These are phyloP conservation scores for Cryptococcus wingfieldii DNA, from an alignment of 1,284 basidiomycete genomes.

Conservation along the genomic window DNA sequence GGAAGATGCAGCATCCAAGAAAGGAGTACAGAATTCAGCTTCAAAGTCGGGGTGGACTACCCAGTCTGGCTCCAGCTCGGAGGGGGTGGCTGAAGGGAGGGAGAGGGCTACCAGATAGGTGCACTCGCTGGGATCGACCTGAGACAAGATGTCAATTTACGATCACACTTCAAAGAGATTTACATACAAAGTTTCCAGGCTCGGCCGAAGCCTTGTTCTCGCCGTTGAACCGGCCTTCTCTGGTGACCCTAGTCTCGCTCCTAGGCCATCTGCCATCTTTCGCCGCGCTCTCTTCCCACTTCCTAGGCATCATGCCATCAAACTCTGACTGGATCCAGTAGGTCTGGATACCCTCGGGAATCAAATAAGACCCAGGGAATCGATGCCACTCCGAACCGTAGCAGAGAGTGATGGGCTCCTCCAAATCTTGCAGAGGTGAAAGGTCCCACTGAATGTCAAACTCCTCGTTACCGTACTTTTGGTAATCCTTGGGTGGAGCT, in stretches of 20 bases:
- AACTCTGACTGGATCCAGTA: constrained; percentile 88
- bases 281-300: constrained; percentile 32
- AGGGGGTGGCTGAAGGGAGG: constrained; percentile 64
- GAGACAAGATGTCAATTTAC: not conserved
- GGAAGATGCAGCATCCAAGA: constrained; percentile 75
- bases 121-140: constrained; percentile 70
- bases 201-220: constrained; percentile 68
- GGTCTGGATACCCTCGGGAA: constrained; percentile 76
- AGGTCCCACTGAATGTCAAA: constrained; percentile 61
- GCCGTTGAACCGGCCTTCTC: constrained; percentile 73
- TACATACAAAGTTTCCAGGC: constrained; percentile 70
- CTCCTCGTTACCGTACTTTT: constrained; percentile 50
- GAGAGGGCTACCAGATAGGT: constrained; percentile 84
- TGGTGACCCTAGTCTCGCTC: constrained; percentile 60
- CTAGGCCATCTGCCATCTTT: constrained; percentile 54
- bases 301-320: constrained; percentile 76
- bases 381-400: constrained; percentile 94
- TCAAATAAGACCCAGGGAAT: constrained; percentile 84
- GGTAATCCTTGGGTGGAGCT: constrained; percentile 30
- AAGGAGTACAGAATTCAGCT: constrained; percentile 66
- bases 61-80: constrained; percentile 72
- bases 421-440: constrained; percentile 63
- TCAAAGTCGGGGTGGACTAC: constrained; percentile 59
- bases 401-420: constrained; percentile 65
- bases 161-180: not conserved